Percentiles rank a stretch among this genome's conserved stretches.
These are phyloP conservation scores for Trichoderma polysporum DNA, from an alignment of 2,329 filamentous ascomycete species.

Conservation along the genomic window DNA sequence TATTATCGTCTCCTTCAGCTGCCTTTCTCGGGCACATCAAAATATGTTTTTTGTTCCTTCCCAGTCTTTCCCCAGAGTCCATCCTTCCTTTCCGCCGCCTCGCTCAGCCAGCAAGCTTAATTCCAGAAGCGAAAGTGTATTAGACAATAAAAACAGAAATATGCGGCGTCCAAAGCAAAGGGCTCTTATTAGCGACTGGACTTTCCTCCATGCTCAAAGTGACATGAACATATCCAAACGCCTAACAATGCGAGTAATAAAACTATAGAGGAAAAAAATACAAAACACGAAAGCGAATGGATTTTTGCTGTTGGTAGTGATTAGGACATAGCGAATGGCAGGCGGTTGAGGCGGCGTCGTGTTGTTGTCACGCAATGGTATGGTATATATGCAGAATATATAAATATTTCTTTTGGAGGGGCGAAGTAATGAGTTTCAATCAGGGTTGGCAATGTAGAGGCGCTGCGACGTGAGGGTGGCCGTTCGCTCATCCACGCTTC, in stretches of 20 bases:
- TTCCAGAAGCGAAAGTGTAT: constrained; percentile 21
- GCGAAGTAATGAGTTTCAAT: constrained; percentile 42
- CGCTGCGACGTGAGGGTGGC: constrained; percentile 71
- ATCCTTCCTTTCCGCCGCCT: background rate
- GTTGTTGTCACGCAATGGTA: constrained; percentile 25
- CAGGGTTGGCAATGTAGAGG: constrained; percentile 84
- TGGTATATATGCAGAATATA: background rate
- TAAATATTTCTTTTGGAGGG: background rate
- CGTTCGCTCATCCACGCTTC: constrained; percentile 80
- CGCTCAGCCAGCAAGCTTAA: constrained; percentile 21
- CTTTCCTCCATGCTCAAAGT: constrained; percentile 21
- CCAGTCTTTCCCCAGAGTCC: background rate
- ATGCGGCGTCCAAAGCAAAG: constrained; percentile 27
- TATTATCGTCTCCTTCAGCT: constrained; percentile 9
- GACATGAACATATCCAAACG: constrained; percentile 25
- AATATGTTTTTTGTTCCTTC: constrained; percentile 6
- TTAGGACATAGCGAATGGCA: constrained; percentile 9
- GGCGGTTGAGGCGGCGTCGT: constrained; percentile 13
- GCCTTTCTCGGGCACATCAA: constrained; percentile 8
- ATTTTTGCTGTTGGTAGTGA: background rate
- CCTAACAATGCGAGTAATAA: constrained; percentile 23
- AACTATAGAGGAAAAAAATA: background rate
- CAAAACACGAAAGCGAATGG: constrained; percentile 8
- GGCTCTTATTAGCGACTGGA: constrained; percentile 28
- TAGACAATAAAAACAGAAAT: constrained; percentile 13